Evolutionary conservation across 768 basidiomycete genomes (phyloP), one percentile per base, ranked within the genome.

Genomic region (Lepiota subincarnata): DNA sequence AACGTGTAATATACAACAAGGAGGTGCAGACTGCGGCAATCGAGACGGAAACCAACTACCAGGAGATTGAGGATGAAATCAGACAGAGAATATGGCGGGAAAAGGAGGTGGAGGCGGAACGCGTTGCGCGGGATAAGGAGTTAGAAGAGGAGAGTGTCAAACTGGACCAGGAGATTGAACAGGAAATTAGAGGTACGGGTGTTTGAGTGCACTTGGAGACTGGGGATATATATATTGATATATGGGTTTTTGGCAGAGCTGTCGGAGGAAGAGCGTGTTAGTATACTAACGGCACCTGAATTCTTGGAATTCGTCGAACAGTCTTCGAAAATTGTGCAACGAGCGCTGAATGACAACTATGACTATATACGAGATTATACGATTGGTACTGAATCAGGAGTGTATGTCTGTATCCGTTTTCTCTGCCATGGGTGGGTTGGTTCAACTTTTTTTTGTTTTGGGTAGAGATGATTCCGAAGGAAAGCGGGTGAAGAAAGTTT

Each of bases 351-450:
- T 63, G 97, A 98, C 62, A 83, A 83, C 22, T 99, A 99, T 67
- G 97, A 99, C 67, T 98, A 98, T 62, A 92, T 93, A 60, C 85
- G 89, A 31, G 97, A 99, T 71, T 99, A 99, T 65, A 90, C 89
- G n/a, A 81, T 95, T 46, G 89, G 87, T 20, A 75, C 91, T 6
- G 92, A 94, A 64, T 79, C 87, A 6, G 88, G 86, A 61, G 81
- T 83, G 94, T 94, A 62, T 64, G 89, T 38, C 11, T 20, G 16
- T 34, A 19, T 48, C 43, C 39, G 10, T 35, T 48, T 34, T 24
- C 3, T 26, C 40, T 16, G 8, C 55, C 18, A 45, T 49, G 39
- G 19, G 31, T 6, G n/a, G n/a, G n/a, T n/a, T n/a, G 3, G 45
- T 42, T 55, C 22, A 37, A 34, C 55, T 4, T 44, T 34, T 50